These are phyloP conservation scores for Mycena chlorophos DNA, from an alignment of 768 basidiomycete genomes.

Conservation along the genomic window DNA sequence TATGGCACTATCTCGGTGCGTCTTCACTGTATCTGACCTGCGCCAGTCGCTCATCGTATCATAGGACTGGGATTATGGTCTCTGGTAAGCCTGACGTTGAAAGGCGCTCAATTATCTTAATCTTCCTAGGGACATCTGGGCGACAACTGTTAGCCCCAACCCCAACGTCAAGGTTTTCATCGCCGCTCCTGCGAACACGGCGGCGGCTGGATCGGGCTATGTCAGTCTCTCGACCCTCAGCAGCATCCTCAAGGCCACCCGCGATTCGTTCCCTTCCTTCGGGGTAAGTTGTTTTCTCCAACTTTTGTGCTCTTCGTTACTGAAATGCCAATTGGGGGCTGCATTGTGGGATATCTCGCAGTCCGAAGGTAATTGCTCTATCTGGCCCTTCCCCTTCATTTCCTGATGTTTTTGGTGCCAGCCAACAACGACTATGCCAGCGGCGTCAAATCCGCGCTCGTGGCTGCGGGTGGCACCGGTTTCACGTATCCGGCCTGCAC, in stretches of 20 bases:
- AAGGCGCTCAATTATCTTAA: neutral
- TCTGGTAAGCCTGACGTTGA: conserved; percentile 41
- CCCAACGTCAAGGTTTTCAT: conserved; percentile 64
- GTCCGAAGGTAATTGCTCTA: conserved; percentile 6
- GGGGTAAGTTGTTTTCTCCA: conserved; percentile 50
- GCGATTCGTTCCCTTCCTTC: conserved; percentile 30
- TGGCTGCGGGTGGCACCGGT: conserved; percentile 64
- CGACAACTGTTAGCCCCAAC: conserved; percentile 57
- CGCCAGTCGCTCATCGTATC: conserved; percentile 21
- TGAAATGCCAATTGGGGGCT: conserved; percentile 44
- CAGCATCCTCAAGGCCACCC: conserved; percentile 49
- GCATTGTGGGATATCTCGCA: conserved; percentile 48
- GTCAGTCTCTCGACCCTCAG: conserved; percentile 48
- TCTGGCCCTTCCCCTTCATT: neutral
- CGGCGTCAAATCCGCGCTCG: conserved; percentile 59
- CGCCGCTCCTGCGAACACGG: conserved; percentile 58
- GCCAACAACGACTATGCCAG: conserved; percentile 61
- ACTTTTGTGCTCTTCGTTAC: conserved; percentile 22
- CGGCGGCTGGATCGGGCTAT: conserved; percentile 62
- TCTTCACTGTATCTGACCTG: conserved; percentile 5
- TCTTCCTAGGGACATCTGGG: conserved; percentile 60
- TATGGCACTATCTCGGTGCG: conserved; percentile 52
- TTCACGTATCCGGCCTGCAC: conserved; percentile 65
- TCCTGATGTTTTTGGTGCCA: conserved; percentile 18
- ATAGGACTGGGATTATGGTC: conserved; percentile 63